Conservation (phyloP, 192 early-diverging fungal genomes). For the Mortierella hygrophila region DNA sequence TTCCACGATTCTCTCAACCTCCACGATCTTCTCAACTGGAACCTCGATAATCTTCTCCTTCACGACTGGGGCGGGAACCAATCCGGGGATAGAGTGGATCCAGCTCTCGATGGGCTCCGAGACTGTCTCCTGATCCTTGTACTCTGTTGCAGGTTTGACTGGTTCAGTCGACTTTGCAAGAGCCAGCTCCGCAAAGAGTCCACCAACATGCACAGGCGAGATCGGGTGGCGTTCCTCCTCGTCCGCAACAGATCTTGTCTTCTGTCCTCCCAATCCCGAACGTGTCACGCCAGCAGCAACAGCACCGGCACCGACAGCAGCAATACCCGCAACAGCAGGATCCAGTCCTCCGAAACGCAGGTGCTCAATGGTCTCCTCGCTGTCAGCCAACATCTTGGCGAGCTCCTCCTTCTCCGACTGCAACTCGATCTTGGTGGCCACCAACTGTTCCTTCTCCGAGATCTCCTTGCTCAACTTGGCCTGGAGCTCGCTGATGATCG, state of each 20-base stretch:
- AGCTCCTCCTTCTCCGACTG: conserved; percentile 62
- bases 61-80: conserved; percentile 4
- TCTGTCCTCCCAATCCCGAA: not conserved
- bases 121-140: conserved; percentile 47
- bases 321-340: not conserved
- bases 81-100: conserved; percentile 51
- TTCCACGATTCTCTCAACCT: not conserved
- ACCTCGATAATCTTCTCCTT: not conserved
- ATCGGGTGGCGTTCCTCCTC: not conserved
- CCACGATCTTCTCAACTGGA: not conserved
- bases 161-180: conserved; percentile 36
- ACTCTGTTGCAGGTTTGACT: conserved; percentile 22
- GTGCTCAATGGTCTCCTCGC: conserved; percentile 68
- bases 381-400: conserved; percentile 65
- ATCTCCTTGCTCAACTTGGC: conserved; percentile 67
- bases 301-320: not conserved
- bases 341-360: conserved; percentile 47
- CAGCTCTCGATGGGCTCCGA: conserved; percentile 54
- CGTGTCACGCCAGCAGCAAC: not conserved
- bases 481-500: conserved; percentile 67
- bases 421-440: conserved; percentile 48
- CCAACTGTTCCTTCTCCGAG: conserved; percentile 52
- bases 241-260: not conserved
- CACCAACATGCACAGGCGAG: conserved; percentile 22
- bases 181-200: conserved; percentile 54